These are phyloP conservation scores for Globisporangium cederbergense DNA, from an alignment of 352 stramenopile genomes.

Conservation along the genomic window DNA sequence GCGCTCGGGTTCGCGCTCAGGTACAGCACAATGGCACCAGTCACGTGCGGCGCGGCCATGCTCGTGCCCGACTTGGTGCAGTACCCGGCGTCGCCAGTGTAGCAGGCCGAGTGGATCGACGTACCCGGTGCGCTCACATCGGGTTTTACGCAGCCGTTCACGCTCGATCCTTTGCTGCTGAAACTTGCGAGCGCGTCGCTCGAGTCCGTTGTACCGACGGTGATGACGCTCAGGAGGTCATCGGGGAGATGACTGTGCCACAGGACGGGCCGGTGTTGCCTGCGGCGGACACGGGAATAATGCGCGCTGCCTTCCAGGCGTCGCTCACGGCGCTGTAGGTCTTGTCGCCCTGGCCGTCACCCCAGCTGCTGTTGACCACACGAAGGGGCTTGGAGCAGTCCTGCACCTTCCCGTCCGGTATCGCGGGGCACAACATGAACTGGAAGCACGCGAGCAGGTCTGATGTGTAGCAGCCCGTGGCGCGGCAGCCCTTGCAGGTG, in stretches of 20 bases:
- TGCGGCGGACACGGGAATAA: conserved; percentile 54
- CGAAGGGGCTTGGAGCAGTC: conserved; percentile 52
- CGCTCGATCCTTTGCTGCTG: conserved; percentile 53
- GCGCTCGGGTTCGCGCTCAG: conserved; percentile 18
- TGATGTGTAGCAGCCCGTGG: conserved; percentile 1
- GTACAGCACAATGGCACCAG: conserved; percentile 50
- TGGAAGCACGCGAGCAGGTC: conserved; percentile 24
- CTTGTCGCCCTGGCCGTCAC: conserved; percentile 37
- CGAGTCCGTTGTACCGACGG: conserved; percentile 52
- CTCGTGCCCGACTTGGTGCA: conserved; percentile 63
- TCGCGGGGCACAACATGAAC: conserved; percentile 54
- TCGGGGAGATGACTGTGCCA: conserved; percentile 47
- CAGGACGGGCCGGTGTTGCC: conserved; percentile 56
- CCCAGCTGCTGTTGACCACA: conserved; percentile 76
- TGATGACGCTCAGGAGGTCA: conserved; percentile 55
- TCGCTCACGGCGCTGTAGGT: conserved; percentile 44
- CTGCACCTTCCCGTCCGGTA: conserved; percentile 22
- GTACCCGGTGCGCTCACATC: conserved; percentile 48
- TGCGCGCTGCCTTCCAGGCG: conserved; percentile 41
- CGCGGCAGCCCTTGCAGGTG: conserved; percentile 17
- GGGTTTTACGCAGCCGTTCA: conserved; percentile 43
- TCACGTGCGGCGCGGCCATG: conserved; percentile 62
- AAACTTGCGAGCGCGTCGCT: conserved; percentile 39
- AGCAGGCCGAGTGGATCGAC: conserved; percentile 47
- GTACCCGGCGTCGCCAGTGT: conserved; percentile 39